Base-by-base conservation (phyloP, 2,329 filamentous ascomycete species). In the Diaporthe longicolla region DNA sequence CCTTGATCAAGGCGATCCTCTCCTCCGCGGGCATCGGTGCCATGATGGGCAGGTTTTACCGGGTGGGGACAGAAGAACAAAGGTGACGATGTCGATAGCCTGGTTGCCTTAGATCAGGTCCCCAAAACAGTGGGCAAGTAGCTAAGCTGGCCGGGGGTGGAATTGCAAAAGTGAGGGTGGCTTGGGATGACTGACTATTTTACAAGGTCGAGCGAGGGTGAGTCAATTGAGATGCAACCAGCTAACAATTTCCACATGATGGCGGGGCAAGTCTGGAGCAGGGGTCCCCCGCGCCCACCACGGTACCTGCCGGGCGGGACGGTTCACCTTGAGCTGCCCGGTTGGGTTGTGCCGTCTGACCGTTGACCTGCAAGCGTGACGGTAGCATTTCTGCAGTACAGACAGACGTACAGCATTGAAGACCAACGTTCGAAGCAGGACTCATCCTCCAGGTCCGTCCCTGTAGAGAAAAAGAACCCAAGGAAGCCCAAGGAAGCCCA, bases 1-100 rank as follows among this genome's bases (percentile, higher is more conserved):
- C 91, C 76, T 89, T 90, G 85, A 97, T 97, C 80, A 97, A 89
- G 72, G 88, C 88, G 78, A 96, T 87, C 82, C 92, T 92, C 83
- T 94, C 73, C 37, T 73, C 73, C 32, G 75, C 52, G 65, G 75
- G 89, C 80, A 90, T 90, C 87, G 86, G 84, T 77, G 84, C 86
- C 69, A 89, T 90, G 83, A 89, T 89, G 87, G 81, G 65, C 48
- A 70, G 43, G 13, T 52, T 45, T 37, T 50, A 37, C 43, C 29
- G 43, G 45, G 43, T 13, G 19, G n/a, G 9, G 61, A 37, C 15
- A 29, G 43, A 37, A n/a, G 43, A n/a, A 32, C 26, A 19, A 65
- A 7, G 59, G 29, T 24, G 8, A 45, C 26, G 29, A 45, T 10
- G 21, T 37, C 45, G 32, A 19, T 26, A 15, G 45, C 4, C 24